Evolutionary conservation across 106 monocot species (phyloP), one percentile per base, ranked within the genome.

Genomic region (Dendrobium chrysotoxum): DNA sequence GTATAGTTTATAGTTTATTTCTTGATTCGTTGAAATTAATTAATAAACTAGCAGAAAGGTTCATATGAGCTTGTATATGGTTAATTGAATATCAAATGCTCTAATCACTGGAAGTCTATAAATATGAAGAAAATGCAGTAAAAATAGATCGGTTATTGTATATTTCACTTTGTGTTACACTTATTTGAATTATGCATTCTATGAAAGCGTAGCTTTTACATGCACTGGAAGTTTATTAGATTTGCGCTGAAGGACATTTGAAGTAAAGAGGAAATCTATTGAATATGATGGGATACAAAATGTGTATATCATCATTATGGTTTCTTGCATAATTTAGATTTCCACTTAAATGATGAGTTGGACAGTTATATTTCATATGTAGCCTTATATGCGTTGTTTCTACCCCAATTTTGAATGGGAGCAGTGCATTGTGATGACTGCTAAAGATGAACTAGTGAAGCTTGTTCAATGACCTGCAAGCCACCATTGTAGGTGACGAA

Each of bases 1-100:
- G 64, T 70, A 57, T 12, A 50, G 40, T 82, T 76, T 82, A 79
- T 72, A 83, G 64, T 57, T 53, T 40, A 4, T 17, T 72, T 72
- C 38, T 1, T 41, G 41, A 74, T 74, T 71, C 35, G 71, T 1
- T 71, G 35, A 13, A 38, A 31, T 1, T n/a, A n/a, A n/a, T 30
- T n/a, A 26, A 28, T 20, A 31, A 70, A 30, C 4, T 30, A 31
- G 70, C 26, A 71, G 35, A 0, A 12, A 71, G 31, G 38, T 16
- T 1, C 16, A 42, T 18, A 0, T 41, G 39, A 4, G 9, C 31
- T n/a, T 74, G 21, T 40, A 74, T 74, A 74, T 40, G 38, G 39
- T 41, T 74, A 41, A 7, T 40, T 12, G 21, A 74, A 6, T 74
- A 25, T 74, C 4, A 31, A 71, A 30, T 71, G 16, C 71, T 71